Conservation (phyloP, 768 basidiomycete species). For the Peribolospora kevripleyi region DNA sequence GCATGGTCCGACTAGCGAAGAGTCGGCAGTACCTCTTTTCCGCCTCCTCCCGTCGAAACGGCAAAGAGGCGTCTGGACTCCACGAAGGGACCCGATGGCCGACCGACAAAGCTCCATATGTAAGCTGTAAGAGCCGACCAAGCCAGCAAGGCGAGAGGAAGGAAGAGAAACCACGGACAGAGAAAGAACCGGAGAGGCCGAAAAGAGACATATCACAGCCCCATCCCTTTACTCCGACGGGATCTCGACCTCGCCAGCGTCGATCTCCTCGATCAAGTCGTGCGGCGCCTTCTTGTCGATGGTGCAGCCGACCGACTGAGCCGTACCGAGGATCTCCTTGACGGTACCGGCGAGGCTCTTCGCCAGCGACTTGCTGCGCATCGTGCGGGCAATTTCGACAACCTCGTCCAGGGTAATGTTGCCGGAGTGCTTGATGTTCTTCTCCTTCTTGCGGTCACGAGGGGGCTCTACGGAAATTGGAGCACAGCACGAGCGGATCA, state of each 20-base stretch:
- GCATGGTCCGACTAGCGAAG: too few relatives aligned
- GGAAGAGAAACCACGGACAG: too few relatives aligned
- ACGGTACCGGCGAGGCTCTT: slow-evolving; percentile 69
- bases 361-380: slow-evolving; percentile 80
- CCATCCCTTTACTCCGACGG: slow-evolving; percentile 19
- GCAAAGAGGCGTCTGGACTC: too few relatives aligned
- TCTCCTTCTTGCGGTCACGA: slow-evolving; percentile 99
- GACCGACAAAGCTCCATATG: too few relatives aligned
- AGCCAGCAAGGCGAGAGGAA: too few relatives aligned
- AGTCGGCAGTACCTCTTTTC: too few relatives aligned
- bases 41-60: too few relatives aligned
- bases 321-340: slow-evolving; percentile 96
- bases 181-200: too few relatives aligned
- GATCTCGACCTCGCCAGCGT: slow-evolving; percentile 22
- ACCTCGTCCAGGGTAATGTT: slow-evolving; percentile 88
- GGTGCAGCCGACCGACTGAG: slow-evolving; percentile 90
- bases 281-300: slow-evolving; percentile 55
- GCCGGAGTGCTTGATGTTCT: slow-evolving; percentile 97
- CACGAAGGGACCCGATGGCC: too few relatives aligned
- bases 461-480: slow-evolving; percentile 50
- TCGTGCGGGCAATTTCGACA: slow-evolving; percentile 79
- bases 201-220: too few relatives aligned
- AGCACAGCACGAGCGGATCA: not conserved
- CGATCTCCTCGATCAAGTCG: slow-evolving; percentile 20
- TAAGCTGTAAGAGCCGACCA: too few relatives aligned